Evolutionary conservation across 441 rosid genomes (phyloP), one percentile per base, ranked within the genome.

Genomic region (Sinapis alba): DNA sequence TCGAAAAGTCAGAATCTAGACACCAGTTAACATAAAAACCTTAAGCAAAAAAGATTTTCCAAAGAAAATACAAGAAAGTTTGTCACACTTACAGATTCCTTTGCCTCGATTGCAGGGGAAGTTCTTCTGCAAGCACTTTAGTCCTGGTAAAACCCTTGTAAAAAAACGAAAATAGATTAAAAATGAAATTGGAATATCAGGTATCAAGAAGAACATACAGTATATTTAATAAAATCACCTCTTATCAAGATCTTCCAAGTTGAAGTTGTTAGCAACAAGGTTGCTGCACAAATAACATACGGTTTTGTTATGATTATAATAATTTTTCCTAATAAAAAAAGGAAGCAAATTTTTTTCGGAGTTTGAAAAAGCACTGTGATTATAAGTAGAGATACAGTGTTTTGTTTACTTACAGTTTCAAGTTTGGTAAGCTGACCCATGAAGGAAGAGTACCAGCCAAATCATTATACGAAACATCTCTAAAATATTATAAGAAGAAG

Each of bases 381-480:
- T 6, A 56, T 26, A 24, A 38, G 24, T 41, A 20, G 19, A 65
- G 11, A 12, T 38, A 7, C 18, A 54, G 6, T 59, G 15, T 26
- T 26, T 15, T 65, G 34, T 20, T 18, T 74, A 73, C 89, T 74
- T 78, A 89, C 94, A 90, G 66, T 66, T 82, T 83, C 65, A 90
- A 68, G 38, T 79, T 68, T 54, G 18, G 62, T 28, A 56, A 64
- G 63, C 16, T 78, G 71, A 83, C 69, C 94, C 92, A 89, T 10
- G 89, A 71, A 73, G 97, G 97, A 69, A 87, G 65, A 75, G 1
- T 83, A 43, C 94, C 97, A 2, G 27, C 34, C 66, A 91, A 79
- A 69, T 85, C 77, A 71, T 89, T 89, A 77, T 86, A 88, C 0
- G 93, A 87, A 74, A 90, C 76, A 82, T 90, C 96, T 84, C 96